A percentile compares a stretch with the other conserved stretches of the same genome.
Conservation (phyloP, 2,329 filamentous ascomycete genomes). For the Epichloe scottii region DNA sequence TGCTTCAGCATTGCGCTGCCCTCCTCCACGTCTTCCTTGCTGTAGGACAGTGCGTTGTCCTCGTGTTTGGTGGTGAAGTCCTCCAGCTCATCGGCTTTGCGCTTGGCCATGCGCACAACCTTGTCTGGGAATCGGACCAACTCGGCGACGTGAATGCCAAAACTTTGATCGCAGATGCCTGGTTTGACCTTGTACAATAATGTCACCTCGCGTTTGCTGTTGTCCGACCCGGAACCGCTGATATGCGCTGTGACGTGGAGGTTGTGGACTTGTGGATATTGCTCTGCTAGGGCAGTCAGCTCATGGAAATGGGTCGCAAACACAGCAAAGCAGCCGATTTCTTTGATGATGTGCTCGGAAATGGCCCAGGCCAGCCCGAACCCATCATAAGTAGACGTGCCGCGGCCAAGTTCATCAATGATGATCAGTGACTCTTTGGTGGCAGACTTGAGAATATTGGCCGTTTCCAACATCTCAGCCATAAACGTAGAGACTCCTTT, state of each 20-base stretch:
- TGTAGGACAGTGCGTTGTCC: constrained; percentile 46
- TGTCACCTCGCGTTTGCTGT: constrained; percentile 69
- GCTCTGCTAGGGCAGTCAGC: constrained; percentile 78
- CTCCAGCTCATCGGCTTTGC: constrained; percentile 95
- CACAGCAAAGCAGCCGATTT: constrained; percentile 87
- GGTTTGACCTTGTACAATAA: constrained; percentile 93
- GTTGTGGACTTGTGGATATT: constrained; percentile 79
- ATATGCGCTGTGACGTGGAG: constrained; percentile 96
- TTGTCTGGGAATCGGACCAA: constrained; percentile 93
- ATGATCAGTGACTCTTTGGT: constrained; percentile 95
- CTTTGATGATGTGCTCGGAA: constrained; percentile 89
- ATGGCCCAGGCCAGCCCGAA: constrained; percentile 99
- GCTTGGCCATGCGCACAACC: constrained; percentile 97
- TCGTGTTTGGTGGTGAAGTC: constrained; percentile 81
- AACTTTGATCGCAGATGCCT: constrained; percentile 92
- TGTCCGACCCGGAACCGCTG: constrained; percentile 32
- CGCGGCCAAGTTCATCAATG: constrained; percentile 92
- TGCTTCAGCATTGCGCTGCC: constrained; percentile 77
- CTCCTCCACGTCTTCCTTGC: constrained; percentile 77
- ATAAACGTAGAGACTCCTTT: constrained; percentile 98
- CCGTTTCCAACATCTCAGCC: constrained; percentile 98
- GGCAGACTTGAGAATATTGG: constrained; percentile 94
- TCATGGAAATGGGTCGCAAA: constrained; percentile 99
- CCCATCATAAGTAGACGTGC: constrained; percentile 95
- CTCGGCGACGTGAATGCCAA: constrained; percentile 96